phyloP scores from a whole-genome alignment of 2,329 filamentous ascomycete species.

The Colletotrichum eleusines region DNA sequence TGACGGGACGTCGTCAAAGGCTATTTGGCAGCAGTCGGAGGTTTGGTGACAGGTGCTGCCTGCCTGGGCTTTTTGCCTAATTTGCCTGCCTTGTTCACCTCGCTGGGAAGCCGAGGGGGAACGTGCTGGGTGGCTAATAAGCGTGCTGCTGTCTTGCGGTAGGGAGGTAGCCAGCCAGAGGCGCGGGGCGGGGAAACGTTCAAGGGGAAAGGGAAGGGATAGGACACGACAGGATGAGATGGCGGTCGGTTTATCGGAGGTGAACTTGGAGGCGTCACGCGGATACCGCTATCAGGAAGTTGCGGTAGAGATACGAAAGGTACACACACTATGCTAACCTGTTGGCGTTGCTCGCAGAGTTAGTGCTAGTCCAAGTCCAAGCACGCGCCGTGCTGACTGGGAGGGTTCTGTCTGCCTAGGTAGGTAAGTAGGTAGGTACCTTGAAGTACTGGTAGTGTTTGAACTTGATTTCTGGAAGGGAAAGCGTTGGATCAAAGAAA shows the following conservation, averaged over 20 bases:
- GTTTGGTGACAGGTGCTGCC: slow-evolving; percentile 10
- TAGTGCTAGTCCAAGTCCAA: slow-evolving; percentile 17
- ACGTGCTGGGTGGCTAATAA: neutral
- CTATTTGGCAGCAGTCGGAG: slow-evolving; percentile 15
- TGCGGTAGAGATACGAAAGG: slow-evolving; percentile 35
- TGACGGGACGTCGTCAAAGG: slow-evolving; percentile 14
- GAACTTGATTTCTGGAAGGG: too few species aligned
- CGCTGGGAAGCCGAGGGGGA: slow-evolving; percentile 6
- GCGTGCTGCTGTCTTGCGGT: slow-evolving; percentile 29
- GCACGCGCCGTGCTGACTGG: neutral
- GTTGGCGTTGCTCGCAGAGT: slow-evolving; percentile 30
- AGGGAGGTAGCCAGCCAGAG: neutral
- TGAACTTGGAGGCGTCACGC: slow-evolving; percentile 36
- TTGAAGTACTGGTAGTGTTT: too few species aligned
- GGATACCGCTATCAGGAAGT: slow-evolving; percentile 34
- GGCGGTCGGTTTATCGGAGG: slow-evolving; percentile 36
- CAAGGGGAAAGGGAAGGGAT: slow-evolving; percentile 14
- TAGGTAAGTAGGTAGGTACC: too few species aligned
- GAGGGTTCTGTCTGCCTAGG: too few species aligned
- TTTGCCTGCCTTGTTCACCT: slow-evolving; percentile 1
- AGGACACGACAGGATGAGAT: slow-evolving; percentile 30
- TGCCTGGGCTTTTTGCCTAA: slow-evolving; percentile 16
- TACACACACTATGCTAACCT: slow-evolving; percentile 35
- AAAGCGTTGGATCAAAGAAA: neutral
- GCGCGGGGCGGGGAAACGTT: slow-evolving; percentile 30